Evolutionary conservation across 306 rosid species (phyloP).

Genomic region (Abrus precatorius): DNA sequence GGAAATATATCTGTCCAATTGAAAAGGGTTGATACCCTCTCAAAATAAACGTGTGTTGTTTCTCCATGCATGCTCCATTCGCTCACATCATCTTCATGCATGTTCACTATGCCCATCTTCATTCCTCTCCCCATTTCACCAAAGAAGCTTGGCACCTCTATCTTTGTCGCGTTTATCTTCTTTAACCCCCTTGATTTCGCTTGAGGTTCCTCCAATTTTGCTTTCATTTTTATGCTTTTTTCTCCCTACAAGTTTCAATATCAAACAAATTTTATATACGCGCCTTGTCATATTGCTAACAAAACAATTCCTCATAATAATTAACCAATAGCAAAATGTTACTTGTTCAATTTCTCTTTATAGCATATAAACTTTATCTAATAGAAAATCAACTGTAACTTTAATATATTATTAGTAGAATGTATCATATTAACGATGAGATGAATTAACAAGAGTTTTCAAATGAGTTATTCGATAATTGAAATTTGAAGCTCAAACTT

Average conservation of each 20-base stretch:
- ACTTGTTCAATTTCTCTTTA: no score
- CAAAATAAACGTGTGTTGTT: constrained; percentile 52
- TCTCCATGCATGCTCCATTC: constrained; percentile 65
- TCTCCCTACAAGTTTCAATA: constrained; percentile 53
- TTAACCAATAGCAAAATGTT: no score
- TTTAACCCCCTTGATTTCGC: constrained; percentile 34
- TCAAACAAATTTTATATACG: not conserved
- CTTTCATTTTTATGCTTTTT: constrained; percentile 67
- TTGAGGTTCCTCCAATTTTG: constrained; percentile 60
- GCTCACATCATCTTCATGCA: constrained; percentile 67
- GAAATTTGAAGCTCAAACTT: no score
- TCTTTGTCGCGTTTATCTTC: constrained; percentile 50
- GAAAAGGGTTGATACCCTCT: constrained; percentile 70
- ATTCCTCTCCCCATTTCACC: constrained; percentile 58
- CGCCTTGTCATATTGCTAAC: no score
- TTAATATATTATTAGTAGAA: no score
- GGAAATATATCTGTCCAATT: constrained; percentile 94
- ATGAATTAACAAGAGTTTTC: no score
- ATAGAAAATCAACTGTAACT: no score
- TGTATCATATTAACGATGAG: no score
- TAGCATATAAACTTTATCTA: no score
- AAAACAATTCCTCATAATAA: no score
- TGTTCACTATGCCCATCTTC: constrained; percentile 88
- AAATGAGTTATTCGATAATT: no score
- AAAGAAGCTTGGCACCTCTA: constrained; percentile 70